phyloP scores from a whole-genome alignment of 148 eudicot genomes.

The Camellia lanceoleosa region DNA sequence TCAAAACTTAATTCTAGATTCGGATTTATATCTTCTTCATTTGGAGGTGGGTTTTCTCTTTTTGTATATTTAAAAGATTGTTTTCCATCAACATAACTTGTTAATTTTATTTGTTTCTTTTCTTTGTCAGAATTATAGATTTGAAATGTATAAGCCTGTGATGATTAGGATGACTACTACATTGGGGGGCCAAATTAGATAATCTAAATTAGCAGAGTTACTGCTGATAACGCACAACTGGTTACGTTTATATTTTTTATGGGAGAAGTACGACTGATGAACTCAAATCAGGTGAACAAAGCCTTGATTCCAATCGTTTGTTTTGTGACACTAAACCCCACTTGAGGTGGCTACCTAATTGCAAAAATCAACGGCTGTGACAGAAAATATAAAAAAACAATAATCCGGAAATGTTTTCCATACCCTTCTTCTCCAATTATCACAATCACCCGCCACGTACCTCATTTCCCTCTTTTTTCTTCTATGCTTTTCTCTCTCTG shows the following conservation, averaged over 20 bases:
- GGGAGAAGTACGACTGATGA: not conserved
- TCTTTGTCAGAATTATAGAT: not conserved
- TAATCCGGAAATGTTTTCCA: too few species aligned
- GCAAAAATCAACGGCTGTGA: too few species aligned
- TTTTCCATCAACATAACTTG: not conserved
- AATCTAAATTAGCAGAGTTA: not conserved
- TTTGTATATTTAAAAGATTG: not conserved
- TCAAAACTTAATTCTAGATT: slow-evolving; percentile 72
- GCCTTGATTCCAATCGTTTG: too few species aligned
- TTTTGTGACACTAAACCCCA: too few species aligned
- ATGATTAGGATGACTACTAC: not conserved
- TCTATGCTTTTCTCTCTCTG: too few species aligned
- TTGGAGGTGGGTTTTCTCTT: slow-evolving; percentile 46
- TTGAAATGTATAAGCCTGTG: not conserved
- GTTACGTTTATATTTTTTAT: not conserved
- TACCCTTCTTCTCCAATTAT: too few species aligned
- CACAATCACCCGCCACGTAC: too few species aligned
- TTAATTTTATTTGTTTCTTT: slow-evolving; percentile 3
- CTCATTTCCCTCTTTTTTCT: too few species aligned
- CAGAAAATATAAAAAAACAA: too few species aligned
- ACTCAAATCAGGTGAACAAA: too few species aligned
- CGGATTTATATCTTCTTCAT: slow-evolving; percentile 78
- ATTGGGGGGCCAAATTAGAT: too few species aligned
- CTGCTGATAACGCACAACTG: not conserved
- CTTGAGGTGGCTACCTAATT: too few species aligned